Evolutionary conservation across 192 early-diverging fungal species (phyloP), one percentile per base, ranked within the genome.

Genomic region (Mortierella antarctica): DNA sequence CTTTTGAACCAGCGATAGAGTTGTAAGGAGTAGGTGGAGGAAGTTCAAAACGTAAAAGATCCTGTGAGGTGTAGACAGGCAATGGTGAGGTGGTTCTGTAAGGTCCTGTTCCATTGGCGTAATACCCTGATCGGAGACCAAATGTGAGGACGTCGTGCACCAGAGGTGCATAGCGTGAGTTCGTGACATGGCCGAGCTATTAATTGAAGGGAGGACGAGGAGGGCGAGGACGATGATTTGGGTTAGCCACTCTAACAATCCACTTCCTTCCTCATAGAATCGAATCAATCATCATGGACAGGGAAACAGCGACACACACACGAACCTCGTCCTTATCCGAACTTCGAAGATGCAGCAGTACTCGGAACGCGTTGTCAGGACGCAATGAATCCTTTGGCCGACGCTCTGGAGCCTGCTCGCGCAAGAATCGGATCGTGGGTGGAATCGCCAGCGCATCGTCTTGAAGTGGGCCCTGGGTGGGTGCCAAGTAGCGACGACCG

Each of bases 261-360:
- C 31, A 2, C 3, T 31, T 31, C 31, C 31, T 31, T 31, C 31
- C 31, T 3, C n/a, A 45, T 0, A 44, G 15, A 10, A 46, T 31
- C 44, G 5, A 42, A 15, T 6, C 8, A 17, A 17, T 17, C 0
- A 8, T 14, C 57, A 9, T 41, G 12, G 42, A 8, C 20, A 59
- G 10, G 23, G 23, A 8, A 59, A 45, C 1, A 10, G 21, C 46
- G 12, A 14, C 11, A 11, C n/a, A 13, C 13, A 65, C 10, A 39
- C 42, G n/a, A 56, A 72, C 70, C 62, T 72, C 44, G 20, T 75
- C 73, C 21, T 57, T 56, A 41, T 75, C 73, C 21, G 73, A 75
- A 21, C 55, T 47, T 23, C 73, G 44, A 8, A 75, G 23, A 41
- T 55, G 52, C 7, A 75, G 42, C n/a, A 41, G 42, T 44, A 68